phyloP scores from a whole-genome alignment of 106 monocot species.

The Iris macrosiphon region DNA sequence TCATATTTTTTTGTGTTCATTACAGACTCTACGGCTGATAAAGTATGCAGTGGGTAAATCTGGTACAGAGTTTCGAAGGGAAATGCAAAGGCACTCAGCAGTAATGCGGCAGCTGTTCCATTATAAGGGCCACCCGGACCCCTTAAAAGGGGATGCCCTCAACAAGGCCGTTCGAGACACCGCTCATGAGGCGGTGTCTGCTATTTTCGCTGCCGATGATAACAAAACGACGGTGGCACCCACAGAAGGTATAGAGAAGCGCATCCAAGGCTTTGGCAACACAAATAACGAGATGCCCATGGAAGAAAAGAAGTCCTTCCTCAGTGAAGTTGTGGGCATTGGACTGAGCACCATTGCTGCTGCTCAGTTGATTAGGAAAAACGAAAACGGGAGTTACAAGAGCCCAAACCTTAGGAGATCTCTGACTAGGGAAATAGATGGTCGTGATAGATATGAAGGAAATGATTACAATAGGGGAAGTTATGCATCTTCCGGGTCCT shows the following conservation, averaged over 20 bases:
- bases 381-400: constrained; percentile 65
- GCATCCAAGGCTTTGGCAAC: constrained; percentile 97
- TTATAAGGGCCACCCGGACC: constrained; percentile 86
- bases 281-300: constrained; percentile 61
- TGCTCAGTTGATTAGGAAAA: constrained; percentile 66
- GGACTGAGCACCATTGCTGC: constrained; percentile 74
- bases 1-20: constrained; percentile 4
- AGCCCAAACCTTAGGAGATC: constrained; percentile 82
- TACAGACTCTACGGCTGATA: constrained; percentile 73
- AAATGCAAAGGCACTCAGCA: constrained; percentile 90
- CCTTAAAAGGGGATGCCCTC: constrained; percentile 89
- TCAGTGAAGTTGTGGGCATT: constrained; percentile 88
- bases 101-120: constrained; percentile 71
- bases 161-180: constrained; percentile 95
- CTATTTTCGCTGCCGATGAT: constrained; percentile 69
- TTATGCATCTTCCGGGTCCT: constrained; percentile 32
- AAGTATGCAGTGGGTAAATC: constrained; percentile 91
- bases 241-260: constrained; percentile 54
- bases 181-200: constrained; percentile 77
- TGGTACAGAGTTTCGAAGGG: constrained; percentile 82
- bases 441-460: constrained; percentile 41
- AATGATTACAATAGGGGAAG: constrained; percentile 33
- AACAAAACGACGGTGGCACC: constrained; percentile 31
- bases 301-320: constrained; percentile 93
- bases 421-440: constrained; percentile 66